Conservation (phyloP, 371 early-diverging fungal species). For the Amoeboradix gromovi region DNA sequence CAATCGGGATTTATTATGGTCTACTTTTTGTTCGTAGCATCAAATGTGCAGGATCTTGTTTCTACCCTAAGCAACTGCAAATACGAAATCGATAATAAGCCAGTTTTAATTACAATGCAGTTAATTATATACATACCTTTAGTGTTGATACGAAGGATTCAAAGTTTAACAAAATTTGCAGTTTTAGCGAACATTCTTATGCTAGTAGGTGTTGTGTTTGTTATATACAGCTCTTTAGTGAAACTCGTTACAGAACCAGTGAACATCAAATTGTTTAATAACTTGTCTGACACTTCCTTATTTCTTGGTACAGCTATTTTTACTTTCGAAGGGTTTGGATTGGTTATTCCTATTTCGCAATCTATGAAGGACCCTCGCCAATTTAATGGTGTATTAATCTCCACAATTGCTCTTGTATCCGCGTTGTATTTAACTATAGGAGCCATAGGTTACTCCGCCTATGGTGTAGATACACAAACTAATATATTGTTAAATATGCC, state of each 20-base stretch:
- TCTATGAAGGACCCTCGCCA: conserved; percentile 48
- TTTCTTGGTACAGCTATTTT: conserved; percentile 77
- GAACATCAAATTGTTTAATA: background rate
- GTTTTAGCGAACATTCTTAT: conserved; percentile 66
- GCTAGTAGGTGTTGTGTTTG: conserved; percentile 42
- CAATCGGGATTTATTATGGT: conserved; percentile 34
- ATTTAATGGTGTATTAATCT: conserved; percentile 36
- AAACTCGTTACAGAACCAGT: background rate
- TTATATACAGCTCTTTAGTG: conserved; percentile 44
- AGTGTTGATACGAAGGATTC: conserved; percentile 53
- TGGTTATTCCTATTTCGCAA: conserved; percentile 56
- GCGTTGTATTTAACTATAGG: conserved; percentile 37
- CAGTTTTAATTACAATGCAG: conserved; percentile 31
- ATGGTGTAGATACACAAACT: conserved; percentile 47
- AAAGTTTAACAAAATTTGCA: conserved; percentile 47
- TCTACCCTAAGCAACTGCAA: conserved; percentile 26
- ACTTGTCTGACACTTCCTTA: conserved; percentile 28
- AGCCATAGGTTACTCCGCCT: conserved; percentile 44
- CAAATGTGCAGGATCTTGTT: conserved; percentile 37
- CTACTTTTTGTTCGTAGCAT: conserved; percentile 51
- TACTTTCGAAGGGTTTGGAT: conserved; percentile 69
- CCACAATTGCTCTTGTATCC: conserved; percentile 1
- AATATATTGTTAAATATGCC: conserved; percentile 9
- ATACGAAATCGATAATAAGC: conserved; percentile 4
- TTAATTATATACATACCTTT: conserved; percentile 41